A percentile compares a stretch with the other conserved stretches of the same genome.
These are phyloP conservation scores for Vigna angularis DNA, from an alignment of 306 rosid species.

Conservation along the genomic window DNA sequence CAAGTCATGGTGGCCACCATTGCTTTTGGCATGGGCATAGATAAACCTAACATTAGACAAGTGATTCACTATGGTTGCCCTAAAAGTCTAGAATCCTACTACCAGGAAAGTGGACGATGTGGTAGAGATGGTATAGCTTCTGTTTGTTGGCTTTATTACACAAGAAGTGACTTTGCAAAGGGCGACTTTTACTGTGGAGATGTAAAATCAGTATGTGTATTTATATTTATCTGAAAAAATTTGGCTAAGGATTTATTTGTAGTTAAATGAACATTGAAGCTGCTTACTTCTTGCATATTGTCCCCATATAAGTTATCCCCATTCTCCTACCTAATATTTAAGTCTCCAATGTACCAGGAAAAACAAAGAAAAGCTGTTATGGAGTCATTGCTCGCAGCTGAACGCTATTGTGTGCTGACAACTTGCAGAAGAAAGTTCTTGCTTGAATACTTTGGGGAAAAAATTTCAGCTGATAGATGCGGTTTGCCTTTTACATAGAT, in stretches of 20 bases:
- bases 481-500: constrained; percentile 61
- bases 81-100: constrained; percentile 85
- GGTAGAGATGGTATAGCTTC: constrained; percentile 96
- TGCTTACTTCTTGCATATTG: constrained; percentile 38
- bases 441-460: constrained; percentile 88
- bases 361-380: constrained; percentile 77
- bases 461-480: constrained; percentile 64
- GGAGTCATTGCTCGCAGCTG: constrained; percentile 82
- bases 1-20: constrained; percentile 92
- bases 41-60: constrained; percentile 88
- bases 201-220: constrained; percentile 59
- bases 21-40: constrained; percentile 98
- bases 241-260: constrained; percentile 23
- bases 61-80: constrained; percentile 98
- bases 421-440: constrained; percentile 87
- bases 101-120: constrained; percentile 95
- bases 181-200: constrained; percentile 73
- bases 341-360: constrained; percentile 58
- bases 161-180: constrained; percentile 81
- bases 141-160: constrained; percentile 92
- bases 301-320: constrained; percentile 14
- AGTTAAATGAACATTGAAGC: constrained; percentile 40
- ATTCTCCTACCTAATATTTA: constrained; percentile 36
- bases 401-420: constrained; percentile 72
- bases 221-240: constrained; percentile 7